Conservation (phyloP, 2,329 filamentous ascomycete species). For the Fusarium udum region DNA sequence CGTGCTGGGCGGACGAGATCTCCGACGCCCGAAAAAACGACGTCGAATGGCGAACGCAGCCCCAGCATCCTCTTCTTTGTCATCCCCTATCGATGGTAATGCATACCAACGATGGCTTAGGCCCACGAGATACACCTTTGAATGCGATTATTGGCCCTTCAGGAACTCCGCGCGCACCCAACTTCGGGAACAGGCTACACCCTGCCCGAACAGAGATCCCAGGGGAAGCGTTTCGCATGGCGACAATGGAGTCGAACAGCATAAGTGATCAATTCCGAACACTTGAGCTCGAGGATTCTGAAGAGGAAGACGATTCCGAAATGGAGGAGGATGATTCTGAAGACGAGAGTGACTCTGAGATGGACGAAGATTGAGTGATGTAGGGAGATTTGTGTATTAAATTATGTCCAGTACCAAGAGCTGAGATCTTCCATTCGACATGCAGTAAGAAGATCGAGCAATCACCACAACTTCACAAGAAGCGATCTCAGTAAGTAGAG, state of each 20-base stretch:
- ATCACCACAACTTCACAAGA: background rate
- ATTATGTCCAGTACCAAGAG: background rate
- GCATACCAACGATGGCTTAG: background rate
- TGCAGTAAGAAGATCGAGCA: background rate
- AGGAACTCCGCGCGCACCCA: background rate
- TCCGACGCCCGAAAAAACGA: background rate
- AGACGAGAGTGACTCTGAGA: background rate
- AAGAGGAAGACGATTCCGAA: background rate
- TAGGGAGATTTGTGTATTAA: background rate
- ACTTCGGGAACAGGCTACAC: background rate
- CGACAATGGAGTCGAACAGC: background rate
- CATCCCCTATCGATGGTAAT: background rate
- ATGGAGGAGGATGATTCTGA: background rate
- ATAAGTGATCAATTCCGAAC: background rate
- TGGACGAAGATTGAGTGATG: background rate
- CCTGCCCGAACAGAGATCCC: background rate
- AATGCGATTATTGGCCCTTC: background rate
- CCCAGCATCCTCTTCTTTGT: background rate
- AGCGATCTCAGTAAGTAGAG: background rate
- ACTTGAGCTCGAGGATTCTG: background rate
- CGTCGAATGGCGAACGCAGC: background rate
- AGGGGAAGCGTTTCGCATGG: background rate
- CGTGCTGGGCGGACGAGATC: background rate
- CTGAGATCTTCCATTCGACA: background rate
- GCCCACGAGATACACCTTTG: background rate